Evolutionary conservation across 2,329 filamentous ascomycete genomes (phyloP), one percentile per base, ranked within the genome.

Genomic region (Calycina herbarum): DNA sequence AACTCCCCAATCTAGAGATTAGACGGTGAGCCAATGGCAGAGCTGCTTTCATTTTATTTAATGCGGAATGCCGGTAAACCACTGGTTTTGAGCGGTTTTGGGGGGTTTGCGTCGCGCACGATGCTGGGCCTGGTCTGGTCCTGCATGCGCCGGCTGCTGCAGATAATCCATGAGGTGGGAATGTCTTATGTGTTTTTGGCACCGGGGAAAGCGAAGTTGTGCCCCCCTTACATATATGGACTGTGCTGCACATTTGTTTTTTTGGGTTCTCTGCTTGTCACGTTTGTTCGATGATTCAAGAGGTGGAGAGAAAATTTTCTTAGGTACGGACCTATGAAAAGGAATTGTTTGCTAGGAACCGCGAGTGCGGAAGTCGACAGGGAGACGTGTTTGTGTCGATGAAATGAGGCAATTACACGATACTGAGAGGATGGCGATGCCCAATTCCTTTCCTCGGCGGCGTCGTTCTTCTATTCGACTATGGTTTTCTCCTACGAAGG

Each of bases 41-140:
- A 40, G 29, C 35, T 17, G 35, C 17, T 27, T 48, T 57, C 24
- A 48, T 63, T 40, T 24, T n/a, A 54, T 17, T 58, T 59, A 45
- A 63, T 63, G 61, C 61, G 61, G 61, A 24, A 42, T 38, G 17
- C 31, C 58, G 58, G 40, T 59, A 59, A 59, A 40, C n/a, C 40
- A 45, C 29, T 38, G 6, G 35, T 8, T 38, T 38, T 38, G 35
- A 15, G 35, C 4, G 35, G 29, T 59, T 40, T n/a, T 27, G 20
- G 35, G 35, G 58, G 24, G 17, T 7, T 38, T 20, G 29, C 15
- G 56, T 20, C 24, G 48, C 48, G n/a, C 35, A 38, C 35, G 35
- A 11, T 15, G 35, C 35, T 11, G 35, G 35, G 35, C 35, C 13
- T 11, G 10, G 35, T 38, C 35, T 38, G 35, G 8, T 38, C 35